Conservation (phyloP, 305 asterid genomes). For the Fraxinus dipetala region DNA sequence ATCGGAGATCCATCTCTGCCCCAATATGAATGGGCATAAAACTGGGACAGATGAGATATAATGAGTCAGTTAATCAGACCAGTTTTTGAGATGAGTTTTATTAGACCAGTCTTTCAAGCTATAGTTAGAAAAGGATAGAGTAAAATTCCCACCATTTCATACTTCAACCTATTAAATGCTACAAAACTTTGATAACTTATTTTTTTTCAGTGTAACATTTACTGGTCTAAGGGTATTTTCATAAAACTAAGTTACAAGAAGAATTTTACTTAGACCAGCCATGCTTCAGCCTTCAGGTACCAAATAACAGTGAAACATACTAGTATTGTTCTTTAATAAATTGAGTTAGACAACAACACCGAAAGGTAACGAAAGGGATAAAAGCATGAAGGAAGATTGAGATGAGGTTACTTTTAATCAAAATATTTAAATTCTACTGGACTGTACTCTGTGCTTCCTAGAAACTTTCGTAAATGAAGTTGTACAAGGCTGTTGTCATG, state of each 20-base stretch:
- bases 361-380: not conserved
- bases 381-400: not conserved
- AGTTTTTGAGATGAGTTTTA: not conserved
- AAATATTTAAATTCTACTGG: not conserved
- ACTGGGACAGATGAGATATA: constrained; percentile 38
- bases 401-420: not conserved
- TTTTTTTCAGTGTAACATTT: not conserved
- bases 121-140: not conserved
- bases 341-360: not conserved
- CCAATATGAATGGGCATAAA: constrained; percentile 91
- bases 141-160: not conserved
- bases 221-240: not conserved
- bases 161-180: not conserved
- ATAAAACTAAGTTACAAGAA: not conserved
- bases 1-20: constrained; percentile 93
- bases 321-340: not conserved
- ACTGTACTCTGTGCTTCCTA: not conserved
- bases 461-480: not conserved
- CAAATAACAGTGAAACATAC: not conserved
- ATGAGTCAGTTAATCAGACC: constrained; percentile 22
- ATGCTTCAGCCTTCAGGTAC: constrained; percentile 3
- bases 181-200: not conserved
- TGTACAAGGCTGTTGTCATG: not conserved
- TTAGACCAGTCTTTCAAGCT: constrained; percentile 4
- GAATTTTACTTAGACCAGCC: not conserved